These are phyloP conservation scores for Cutaneotrichosporon curvatum DNA, from an alignment of 1,284 basidiomycete genomes.

Conservation along the genomic window DNA sequence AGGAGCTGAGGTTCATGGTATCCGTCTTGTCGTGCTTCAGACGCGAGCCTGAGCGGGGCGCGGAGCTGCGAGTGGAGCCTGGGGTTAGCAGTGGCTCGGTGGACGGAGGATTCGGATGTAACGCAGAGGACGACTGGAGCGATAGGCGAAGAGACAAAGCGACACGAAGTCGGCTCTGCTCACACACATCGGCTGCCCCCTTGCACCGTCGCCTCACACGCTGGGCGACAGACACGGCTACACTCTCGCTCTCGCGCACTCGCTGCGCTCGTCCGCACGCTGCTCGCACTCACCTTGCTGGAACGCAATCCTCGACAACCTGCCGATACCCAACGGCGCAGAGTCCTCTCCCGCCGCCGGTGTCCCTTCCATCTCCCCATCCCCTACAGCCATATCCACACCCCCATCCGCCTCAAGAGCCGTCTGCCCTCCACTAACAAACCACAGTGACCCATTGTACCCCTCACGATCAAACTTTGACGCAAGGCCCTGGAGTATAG, in stretches of 20 bases:
- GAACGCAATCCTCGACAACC: constrained; percentile 32
- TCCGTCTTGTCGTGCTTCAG: too few relatives aligned
- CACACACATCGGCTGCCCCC: too few relatives aligned
- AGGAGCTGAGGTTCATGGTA: too few relatives aligned
- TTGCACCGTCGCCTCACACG: too few relatives aligned
- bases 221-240: too few relatives aligned
- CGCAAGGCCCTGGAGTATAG: constrained; percentile 69
- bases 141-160: too few relatives aligned
- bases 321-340: constrained; percentile 8
- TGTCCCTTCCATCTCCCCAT: neutral
- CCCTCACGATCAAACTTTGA: constrained; percentile 72
- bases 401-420: constrained; percentile 25
- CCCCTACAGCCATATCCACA: constrained; percentile 1
- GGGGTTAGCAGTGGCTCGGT: neutral
- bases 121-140: too few relatives aligned
- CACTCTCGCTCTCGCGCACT: too few relatives aligned
- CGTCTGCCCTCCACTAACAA: constrained; percentile 73
- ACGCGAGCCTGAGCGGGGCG: neutral
- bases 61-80: neutral
- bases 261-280: too few relatives aligned
- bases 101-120: too few relatives aligned
- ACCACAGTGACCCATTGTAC: constrained; percentile 60
- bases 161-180: too few relatives aligned
- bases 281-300: constrained; percentile 24
- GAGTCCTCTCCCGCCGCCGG: neutral